These are phyloP conservation scores for Cylindrodendrum hubeiense DNA, from an alignment of 2,329 filamentous ascomycete species.

Conservation along the genomic window DNA sequence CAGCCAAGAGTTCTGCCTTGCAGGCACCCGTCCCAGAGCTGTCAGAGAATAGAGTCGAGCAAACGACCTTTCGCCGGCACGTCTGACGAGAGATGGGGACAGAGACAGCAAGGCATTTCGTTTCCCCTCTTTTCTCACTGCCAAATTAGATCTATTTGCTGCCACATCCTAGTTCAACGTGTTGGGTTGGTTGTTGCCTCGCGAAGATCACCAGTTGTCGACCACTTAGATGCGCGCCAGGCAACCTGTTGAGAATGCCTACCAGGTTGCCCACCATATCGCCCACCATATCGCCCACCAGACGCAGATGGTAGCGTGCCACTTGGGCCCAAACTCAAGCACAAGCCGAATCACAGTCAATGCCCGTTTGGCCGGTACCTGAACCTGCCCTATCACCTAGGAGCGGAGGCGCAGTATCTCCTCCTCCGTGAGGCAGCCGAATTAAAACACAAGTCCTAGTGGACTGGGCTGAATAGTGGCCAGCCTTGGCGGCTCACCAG, in stretches of 20 bases:
- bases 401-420: neutral
- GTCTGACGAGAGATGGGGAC: neutral
- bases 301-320: neutral
- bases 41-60: neutral
- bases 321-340: neutral
- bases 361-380: neutral
- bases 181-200: neutral
- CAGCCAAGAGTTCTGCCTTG: conserved; percentile 16
- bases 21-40: neutral
- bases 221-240: neutral
- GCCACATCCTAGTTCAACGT: neutral
- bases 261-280: neutral
- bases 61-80: neutral
- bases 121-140: neutral
- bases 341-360: neutral
- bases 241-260: neutral
- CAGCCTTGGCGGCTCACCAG: neutral
- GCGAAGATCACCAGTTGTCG: neutral
- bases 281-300: neutral
- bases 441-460: neutral
- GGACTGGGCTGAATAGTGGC: neutral
- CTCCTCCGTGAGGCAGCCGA: neutral
- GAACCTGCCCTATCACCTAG: neutral
- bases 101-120: neutral
- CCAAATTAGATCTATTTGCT: neutral